Evolutionary conservation across 2,329 filamentous ascomycete species (phyloP).

Genomic region (Alternaria infectoria): DNA sequence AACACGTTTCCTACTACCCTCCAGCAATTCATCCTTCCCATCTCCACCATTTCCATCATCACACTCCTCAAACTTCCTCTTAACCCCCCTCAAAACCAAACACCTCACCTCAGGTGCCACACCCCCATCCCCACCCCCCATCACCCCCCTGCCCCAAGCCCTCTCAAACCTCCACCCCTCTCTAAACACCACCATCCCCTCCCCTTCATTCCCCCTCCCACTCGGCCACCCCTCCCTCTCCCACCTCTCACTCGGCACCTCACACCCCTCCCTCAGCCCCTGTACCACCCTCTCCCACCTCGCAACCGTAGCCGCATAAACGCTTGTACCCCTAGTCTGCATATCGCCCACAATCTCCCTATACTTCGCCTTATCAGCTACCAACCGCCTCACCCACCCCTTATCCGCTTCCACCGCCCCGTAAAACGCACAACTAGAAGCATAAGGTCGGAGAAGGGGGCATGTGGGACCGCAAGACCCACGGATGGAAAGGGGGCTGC

Average conservation of each 20-base stretch:
- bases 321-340: background rate
- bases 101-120: background rate
- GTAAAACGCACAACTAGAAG: background rate
- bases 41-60: too few species aligned
- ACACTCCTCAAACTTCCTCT: background rate
- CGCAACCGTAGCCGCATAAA: background rate
- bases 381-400: background rate
- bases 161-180: background rate
- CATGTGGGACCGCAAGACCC: constrained; percentile 1
- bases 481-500: background rate
- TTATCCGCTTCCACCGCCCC: background rate
- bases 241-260: background rate
- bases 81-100: background rate
- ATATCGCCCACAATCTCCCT: background rate
- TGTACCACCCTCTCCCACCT: background rate
- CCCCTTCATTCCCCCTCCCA: background rate
- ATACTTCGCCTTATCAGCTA: background rate
- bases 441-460: background rate
- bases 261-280: background rate
- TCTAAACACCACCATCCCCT: background rate
- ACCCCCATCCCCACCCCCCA: background rate
- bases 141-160: background rate
- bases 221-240: background rate
- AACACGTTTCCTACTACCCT: background rate
- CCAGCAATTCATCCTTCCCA: background rate